phyloP scores from a whole-genome alignment of 192 early-diverging fungal species.

The Funneliformis mosseae region DNA sequence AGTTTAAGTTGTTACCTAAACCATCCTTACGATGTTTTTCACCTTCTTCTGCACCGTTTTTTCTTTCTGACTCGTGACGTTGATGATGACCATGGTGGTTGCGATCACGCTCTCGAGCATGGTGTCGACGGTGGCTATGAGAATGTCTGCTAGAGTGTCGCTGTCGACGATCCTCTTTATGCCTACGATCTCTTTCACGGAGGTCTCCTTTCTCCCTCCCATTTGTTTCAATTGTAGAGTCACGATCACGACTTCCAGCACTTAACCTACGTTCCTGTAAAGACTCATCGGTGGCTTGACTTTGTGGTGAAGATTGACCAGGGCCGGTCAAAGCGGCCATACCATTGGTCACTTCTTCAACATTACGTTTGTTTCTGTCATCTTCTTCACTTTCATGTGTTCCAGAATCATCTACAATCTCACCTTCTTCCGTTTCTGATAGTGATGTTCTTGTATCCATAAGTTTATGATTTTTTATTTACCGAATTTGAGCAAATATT shows the following conservation, averaged over 20 bases:
- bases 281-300: slow-evolving; percentile 30
- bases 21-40: slow-evolving; percentile 42
- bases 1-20: slow-evolving; percentile 45
- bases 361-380: slow-evolving; percentile 21
- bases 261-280: slow-evolving; percentile 16
- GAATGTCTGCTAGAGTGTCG: slow-evolving; percentile 24
- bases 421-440: slow-evolving; percentile 35
- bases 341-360: slow-evolving; percentile 30
- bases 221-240: slow-evolving; percentile 18
- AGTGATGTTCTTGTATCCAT: slow-evolving; percentile 29
- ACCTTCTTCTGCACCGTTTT: slow-evolving; percentile 30
- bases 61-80: slow-evolving; percentile 9
- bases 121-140: slow-evolving; percentile 2
- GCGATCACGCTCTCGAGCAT: slow-evolving; percentile 34
- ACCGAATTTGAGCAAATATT: background rate
- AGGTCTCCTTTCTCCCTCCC: background rate
- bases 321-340: slow-evolving; percentile 25
- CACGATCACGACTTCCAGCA: slow-evolving; percentile 10
- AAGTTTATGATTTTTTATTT: slow-evolving; percentile 11
- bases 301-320: slow-evolving; percentile 28
- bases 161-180: slow-evolving; percentile 10
- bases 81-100: slow-evolving; percentile 26
- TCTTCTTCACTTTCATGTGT: slow-evolving; percentile 19
- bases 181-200: background rate
- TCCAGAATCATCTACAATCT: slow-evolving; percentile 34